phyloP scores from a whole-genome alignment of 768 basidiomycete genomes.

The Panaeolus papilionaceus region DNA sequence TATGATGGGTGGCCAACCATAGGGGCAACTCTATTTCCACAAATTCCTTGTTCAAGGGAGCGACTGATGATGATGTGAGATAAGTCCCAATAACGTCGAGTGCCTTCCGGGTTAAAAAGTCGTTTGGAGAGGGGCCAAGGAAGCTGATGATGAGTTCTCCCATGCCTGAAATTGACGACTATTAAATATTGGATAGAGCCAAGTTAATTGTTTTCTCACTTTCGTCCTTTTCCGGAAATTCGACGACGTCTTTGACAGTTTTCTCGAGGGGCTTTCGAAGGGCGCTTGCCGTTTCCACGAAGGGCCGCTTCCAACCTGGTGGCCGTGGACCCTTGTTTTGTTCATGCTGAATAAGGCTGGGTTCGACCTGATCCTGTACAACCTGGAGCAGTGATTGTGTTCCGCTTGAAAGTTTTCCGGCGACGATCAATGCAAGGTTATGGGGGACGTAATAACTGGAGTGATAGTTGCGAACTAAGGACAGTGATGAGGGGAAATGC shows the following conservation, averaged over 20 bases:
- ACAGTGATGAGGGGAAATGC: constrained; percentile 18
- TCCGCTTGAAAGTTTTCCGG: constrained; percentile 83
- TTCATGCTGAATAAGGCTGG: constrained; percentile 75
- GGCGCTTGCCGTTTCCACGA: constrained; percentile 86
- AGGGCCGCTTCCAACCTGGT: constrained; percentile 90
- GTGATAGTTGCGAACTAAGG: constrained; percentile 88
- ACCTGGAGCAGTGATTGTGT: constrained; percentile 80
- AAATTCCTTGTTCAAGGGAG: constrained; percentile 89
- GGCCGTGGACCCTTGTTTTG: constrained; percentile 76
- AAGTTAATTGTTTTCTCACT: constrained; percentile 43
- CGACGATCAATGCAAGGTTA: constrained; percentile 88
- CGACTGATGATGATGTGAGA: constrained; percentile 82
- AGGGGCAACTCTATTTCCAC: constrained; percentile 90
- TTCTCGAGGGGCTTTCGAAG: constrained; percentile 55
- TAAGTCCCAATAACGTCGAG: constrained; percentile 88
- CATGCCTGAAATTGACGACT: constrained; percentile 45
- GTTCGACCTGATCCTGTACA: constrained; percentile 84
- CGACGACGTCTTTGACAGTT: constrained; percentile 69
- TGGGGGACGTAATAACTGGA: constrained; percentile 91
- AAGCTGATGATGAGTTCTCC: constrained; percentile 85
- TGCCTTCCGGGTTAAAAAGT: constrained; percentile 81
- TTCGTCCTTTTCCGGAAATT: constrained; percentile 98
- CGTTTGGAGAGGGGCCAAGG: constrained; percentile 76
- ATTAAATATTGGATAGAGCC: constrained; percentile 13
- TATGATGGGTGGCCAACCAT: constrained; percentile 58